Conservation (phyloP, 2,329 filamentous ascomycete species). For the Xylariaceae sp. region DNA sequence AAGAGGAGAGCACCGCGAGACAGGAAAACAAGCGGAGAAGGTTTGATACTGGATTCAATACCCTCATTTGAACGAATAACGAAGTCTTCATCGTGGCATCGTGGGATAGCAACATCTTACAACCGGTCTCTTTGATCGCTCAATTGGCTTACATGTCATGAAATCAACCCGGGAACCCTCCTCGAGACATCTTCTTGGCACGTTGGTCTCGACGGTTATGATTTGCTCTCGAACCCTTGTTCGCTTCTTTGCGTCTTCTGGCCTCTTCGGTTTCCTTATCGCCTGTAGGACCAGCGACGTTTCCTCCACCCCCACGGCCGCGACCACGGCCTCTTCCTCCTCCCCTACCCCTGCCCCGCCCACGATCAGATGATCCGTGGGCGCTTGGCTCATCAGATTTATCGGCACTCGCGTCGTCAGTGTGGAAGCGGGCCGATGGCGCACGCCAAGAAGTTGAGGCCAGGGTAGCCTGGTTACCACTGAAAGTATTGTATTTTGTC, state of each 20-base stretch:
- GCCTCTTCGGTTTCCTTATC: conserved; percentile 69
- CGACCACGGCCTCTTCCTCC: conserved; percentile 46
- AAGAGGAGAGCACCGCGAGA: conserved; percentile 20
- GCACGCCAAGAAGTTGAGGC: conserved; percentile 60
- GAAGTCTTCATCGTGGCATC: neutral
- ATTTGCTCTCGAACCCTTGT: conserved; percentile 76
- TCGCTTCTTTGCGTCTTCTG: conserved; percentile 72
- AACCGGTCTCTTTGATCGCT: neutral
- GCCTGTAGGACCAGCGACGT: conserved; percentile 58
- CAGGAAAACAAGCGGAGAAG: conserved; percentile 26
- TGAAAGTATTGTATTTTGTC: conserved; percentile 60
- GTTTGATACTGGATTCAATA: conserved; percentile 16
- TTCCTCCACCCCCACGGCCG: conserved; percentile 50
- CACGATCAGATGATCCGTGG: conserved; percentile 43
- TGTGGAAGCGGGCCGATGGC: conserved; percentile 48
- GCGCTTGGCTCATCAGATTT: conserved; percentile 35
- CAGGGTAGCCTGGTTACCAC: conserved; percentile 61
- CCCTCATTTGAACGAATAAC: neutral
- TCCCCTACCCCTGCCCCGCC: conserved; percentile 44
- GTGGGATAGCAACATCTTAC: neutral
- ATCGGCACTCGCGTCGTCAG: conserved; percentile 49
- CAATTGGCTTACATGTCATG: neutral
- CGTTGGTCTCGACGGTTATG: conserved; percentile 74
- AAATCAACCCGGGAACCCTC: conserved; percentile 34
- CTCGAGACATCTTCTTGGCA: conserved; percentile 60